Base-by-base conservation (phyloP, 192 early-diverging fungal genomes). In the Coemansia sp. region DNA sequence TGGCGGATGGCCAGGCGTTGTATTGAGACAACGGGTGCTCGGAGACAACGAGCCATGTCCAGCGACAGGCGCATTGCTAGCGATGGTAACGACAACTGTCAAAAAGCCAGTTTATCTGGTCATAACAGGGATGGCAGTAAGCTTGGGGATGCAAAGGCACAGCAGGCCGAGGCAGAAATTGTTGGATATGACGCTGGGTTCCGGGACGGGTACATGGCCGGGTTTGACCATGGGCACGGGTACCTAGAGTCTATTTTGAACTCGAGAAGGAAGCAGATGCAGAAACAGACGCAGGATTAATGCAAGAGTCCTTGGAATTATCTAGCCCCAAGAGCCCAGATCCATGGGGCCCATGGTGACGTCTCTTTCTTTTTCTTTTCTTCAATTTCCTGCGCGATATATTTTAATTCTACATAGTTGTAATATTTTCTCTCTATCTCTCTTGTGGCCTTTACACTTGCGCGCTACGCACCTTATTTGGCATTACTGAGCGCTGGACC, bases 141-240 rank as follows among this genome's bases (percentile, higher is more conserved):
- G 8, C 15, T 9, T 15, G 30, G 30, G 16, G 16, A 58, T 3
- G 15, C 7, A 12, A 56, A 29, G 29, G 10, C 32, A 20, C 2
- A 39, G 18, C 16, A 20, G 12, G 58, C 58, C 3, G 7, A 11
- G 12, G 18, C 15, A 9, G 60, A 29, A 12, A 24, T 10, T 12
- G 65, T 69, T 24, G 78, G 78, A n/a, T 82, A 76, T 18, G 79
- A 82, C 40, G 61, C 61, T 12, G 79, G 79, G n/a, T 82, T 82
- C 50, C 56, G 79, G 30, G 79, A 82, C 59, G 79, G 79, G 20
- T 82, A 76, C 59, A 61, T 18, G 56, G 70, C 74, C 6, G 79
- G 79, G 18, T 82, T 73, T 30, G 68, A 82, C 27, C 60, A 68
- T 18, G 74, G 65, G 11, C 56, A 62, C 15, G 40, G 34, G 27